phyloP scores from a whole-genome alignment of 768 basidiomycete species.

The Lactarius indigo region DNA sequence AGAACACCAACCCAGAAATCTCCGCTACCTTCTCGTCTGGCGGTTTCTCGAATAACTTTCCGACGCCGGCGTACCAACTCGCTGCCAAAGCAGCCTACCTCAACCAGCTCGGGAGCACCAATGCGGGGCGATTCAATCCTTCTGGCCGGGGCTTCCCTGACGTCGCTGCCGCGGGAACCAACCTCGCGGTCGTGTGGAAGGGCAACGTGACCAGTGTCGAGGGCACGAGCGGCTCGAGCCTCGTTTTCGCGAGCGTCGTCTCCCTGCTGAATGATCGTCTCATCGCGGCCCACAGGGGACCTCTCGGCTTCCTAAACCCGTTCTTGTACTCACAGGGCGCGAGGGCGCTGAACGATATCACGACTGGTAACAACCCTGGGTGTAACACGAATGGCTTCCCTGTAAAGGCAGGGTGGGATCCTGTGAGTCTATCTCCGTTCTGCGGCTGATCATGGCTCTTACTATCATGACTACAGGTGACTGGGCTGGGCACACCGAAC shows the following conservation, averaged over 20 bases:
- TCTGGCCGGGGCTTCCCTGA: conserved; percentile 49
- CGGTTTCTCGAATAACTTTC: conserved; percentile 36
- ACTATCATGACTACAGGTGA: conserved; percentile 38
- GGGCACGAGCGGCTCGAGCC: conserved; percentile 36
- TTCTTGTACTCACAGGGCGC: conserved; percentile 26
- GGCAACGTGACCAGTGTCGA: conserved; percentile 24
- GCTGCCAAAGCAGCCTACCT: conserved; percentile 38
- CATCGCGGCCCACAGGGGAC: conserved; percentile 27
- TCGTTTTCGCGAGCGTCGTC: conserved; percentile 35
- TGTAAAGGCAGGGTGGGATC: conserved; percentile 20
- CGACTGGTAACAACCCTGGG: conserved; percentile 28
- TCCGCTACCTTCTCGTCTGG: conserved; percentile 37
- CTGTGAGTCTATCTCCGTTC: background rate
- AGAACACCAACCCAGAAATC: conserved; percentile 30
- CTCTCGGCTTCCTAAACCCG: conserved; percentile 35
- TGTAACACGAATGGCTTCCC: conserved; percentile 25
- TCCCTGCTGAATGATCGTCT: conserved; percentile 36
- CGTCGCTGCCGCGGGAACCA: conserved; percentile 39
- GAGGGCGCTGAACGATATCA: conserved; percentile 36
- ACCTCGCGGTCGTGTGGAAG: conserved; percentile 31
- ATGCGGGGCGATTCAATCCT: conserved; percentile 32
- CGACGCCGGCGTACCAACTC: conserved; percentile 37
- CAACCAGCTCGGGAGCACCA: conserved; percentile 30
- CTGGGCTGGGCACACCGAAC: conserved; percentile 54
- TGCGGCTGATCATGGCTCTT: background rate